Evolutionary conservation across 257 asterid genomes (phyloP), one percentile per base, ranked within the genome.

Genomic region (Lithospermum erythrorhizon): DNA sequence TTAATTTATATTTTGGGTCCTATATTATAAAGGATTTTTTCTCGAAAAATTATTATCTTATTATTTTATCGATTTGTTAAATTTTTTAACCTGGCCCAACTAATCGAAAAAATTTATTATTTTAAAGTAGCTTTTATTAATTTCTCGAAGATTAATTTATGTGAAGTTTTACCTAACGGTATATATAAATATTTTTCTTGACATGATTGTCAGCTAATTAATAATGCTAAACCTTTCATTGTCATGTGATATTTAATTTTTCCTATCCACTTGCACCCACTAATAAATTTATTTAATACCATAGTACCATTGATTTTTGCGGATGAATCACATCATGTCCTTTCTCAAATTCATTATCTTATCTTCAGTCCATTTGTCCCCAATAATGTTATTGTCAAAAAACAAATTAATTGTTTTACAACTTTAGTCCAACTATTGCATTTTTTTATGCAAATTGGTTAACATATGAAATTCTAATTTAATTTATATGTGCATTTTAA

Each of bases 121-220:
- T n/a, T n/a, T n/a, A n/a, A n/a, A n/a, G n/a, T n/a, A n/a, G n/a
- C n/a, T n/a, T n/a, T n/a, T n/a, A n/a, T n/a, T n/a, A n/a, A n/a
- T n/a, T n/a, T n/a, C n/a, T n/a, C n/a, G n/a, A n/a, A n/a, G n/a
- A n/a, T n/a, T n/a, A n/a, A n/a, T n/a, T n/a, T n/a, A n/a, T n/a
- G n/a, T n/a, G n/a, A n/a, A n/a, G n/a, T n/a, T n/a, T n/a, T n/a
- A n/a, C n/a, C n/a, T n/a, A n/a, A n/a, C n/a, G n/a, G n/a, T n/a
- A n/a, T n/a, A n/a, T 68, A 69, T 53, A 35, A 68, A 62, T 51
- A n/a, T 72, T 53, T 65, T 72, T 64, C 72, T 51, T 69, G 73
- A 80, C 84, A 79, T 59, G 67, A 59, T 57, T 68, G 83, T 72
- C 83, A 68, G 79, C 70, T 75, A 65, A 75, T 72, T 68, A 74